Conservation (phyloP, 2,329 filamentous ascomycete genomes). For the Grosmannia huntii region DNA sequence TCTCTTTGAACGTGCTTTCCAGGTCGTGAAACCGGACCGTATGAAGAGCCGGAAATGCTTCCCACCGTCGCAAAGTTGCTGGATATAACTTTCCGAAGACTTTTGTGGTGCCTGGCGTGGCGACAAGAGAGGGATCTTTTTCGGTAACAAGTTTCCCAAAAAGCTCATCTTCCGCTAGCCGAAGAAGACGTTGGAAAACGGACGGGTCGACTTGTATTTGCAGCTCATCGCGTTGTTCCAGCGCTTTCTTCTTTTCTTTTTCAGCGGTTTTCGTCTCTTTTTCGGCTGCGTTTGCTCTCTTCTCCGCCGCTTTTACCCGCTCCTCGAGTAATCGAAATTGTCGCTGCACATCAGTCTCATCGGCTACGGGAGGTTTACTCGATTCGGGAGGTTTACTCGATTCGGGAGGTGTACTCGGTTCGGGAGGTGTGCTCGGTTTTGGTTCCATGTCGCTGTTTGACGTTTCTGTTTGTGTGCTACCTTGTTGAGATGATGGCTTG, state of each 20-base stretch:
- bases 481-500: not conserved
- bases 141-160: not conserved
- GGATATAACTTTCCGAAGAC: not conserved
- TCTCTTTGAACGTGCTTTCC: not conserved
- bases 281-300: not conserved
- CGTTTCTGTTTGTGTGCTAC: too few relatives aligned
- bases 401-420: too few relatives aligned
- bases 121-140: not conserved
- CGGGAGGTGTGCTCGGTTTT: not conserved
- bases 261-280: too few relatives aligned
- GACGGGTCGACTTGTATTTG: not conserved
- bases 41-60: not conserved
- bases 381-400: too few relatives aligned
- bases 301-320: not conserved
- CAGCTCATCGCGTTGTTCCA: not conserved
- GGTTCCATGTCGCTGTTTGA: not conserved
- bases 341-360: not conserved
- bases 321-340: not conserved
- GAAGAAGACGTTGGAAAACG: not conserved
- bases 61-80: not conserved
- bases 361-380: not conserved
- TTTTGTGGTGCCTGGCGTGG: not conserved
- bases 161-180: not conserved
- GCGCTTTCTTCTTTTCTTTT: too few relatives aligned
- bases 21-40: not conserved